Evolutionary conservation across 2,329 filamentous ascomycete genomes (phyloP).

Genomic region (Didymella pomorum): DNA sequence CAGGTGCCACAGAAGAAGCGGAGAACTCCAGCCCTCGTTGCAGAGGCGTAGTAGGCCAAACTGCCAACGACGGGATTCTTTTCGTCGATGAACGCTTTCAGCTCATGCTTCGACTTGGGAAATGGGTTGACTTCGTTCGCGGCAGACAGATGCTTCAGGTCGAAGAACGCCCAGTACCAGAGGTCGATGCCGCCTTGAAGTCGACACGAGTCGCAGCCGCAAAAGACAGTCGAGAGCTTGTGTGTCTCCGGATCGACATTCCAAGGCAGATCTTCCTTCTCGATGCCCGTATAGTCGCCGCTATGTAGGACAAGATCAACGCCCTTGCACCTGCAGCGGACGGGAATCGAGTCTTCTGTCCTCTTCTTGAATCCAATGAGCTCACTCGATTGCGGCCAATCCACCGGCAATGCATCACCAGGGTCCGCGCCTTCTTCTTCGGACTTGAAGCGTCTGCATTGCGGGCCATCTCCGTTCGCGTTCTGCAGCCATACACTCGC

Average conservation of each 20-base stretch:
- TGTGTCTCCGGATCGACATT: conserved; percentile 56
- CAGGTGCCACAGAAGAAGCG: conserved; percentile 61
- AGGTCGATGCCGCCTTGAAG: conserved; percentile 55
- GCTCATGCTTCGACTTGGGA: conserved; percentile 39
- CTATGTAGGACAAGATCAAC: conserved; percentile 54
- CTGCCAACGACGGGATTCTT: conserved; percentile 55
- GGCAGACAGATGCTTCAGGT: conserved; percentile 54
- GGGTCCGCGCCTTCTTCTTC: conserved; percentile 21
- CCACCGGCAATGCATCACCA: conserved; percentile 33
- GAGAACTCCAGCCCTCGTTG: conserved; percentile 50
- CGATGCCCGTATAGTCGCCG: conserved; percentile 37
- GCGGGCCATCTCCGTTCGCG: conserved; percentile 44
- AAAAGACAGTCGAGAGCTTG: conserved; percentile 53
- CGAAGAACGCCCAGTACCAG: conserved; percentile 57
- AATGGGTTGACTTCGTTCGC: conserved; percentile 29
- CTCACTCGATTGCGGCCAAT: conserved; percentile 40
- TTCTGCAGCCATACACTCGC: conserved; percentile 57
- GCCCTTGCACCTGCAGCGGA: conserved; percentile 59
- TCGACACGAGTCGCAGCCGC: conserved; percentile 60
- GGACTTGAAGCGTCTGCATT: conserved; percentile 30
- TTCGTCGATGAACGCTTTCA: conserved; percentile 49
- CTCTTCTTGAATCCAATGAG: conserved; percentile 26
- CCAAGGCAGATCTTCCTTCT: conserved; percentile 49
- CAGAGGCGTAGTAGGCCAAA: conserved; percentile 55
- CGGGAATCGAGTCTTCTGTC: conserved; percentile 39